Conservation (phyloP, 257 asterid species). For the Lithospermum erythrorhizon region DNA sequence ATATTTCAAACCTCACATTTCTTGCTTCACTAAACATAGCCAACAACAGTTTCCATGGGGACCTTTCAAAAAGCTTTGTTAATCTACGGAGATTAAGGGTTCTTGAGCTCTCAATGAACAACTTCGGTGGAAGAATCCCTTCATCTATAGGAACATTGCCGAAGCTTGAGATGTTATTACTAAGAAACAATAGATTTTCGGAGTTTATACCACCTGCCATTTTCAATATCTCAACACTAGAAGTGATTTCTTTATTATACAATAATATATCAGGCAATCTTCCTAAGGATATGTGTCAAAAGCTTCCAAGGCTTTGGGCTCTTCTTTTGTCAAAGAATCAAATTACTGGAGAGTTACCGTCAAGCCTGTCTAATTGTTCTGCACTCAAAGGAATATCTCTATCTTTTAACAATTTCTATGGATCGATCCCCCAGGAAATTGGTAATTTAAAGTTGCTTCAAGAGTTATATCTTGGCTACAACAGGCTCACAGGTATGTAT, state of each 20-base stretch:
- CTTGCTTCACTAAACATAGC: conserved; percentile 16
- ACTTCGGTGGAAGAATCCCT: conserved; percentile 7
- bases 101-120: conserved; percentile 2
- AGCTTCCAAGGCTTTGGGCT: background rate
- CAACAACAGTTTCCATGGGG: conserved; percentile 16
- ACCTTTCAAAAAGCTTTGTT: background rate
- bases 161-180: background rate
- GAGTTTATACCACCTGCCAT: conserved; percentile 8
- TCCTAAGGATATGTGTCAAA: background rate
- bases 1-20: conserved; percentile 10
- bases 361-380: background rate
- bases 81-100: conserved; percentile 1
- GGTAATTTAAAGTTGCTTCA: conserved; percentile 11
- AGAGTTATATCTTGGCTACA: conserved; percentile 1
- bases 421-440: conserved; percentile 6
- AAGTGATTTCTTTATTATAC: background rate
- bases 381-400: background rate
- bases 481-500: conserved; percentile 8
- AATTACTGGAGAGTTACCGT: conserved; percentile 1
- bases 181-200: background rate
- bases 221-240: conserved; percentile 11
- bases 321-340: background rate
- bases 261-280: conserved; percentile 6
- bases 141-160: background rate
- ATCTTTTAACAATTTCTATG: conserved; percentile 5